These are phyloP conservation scores for Sphagnum tenellum DNA, from an alignment of 225 moss, liverwort and hornwort species.

Conservation along the genomic window DNA sequence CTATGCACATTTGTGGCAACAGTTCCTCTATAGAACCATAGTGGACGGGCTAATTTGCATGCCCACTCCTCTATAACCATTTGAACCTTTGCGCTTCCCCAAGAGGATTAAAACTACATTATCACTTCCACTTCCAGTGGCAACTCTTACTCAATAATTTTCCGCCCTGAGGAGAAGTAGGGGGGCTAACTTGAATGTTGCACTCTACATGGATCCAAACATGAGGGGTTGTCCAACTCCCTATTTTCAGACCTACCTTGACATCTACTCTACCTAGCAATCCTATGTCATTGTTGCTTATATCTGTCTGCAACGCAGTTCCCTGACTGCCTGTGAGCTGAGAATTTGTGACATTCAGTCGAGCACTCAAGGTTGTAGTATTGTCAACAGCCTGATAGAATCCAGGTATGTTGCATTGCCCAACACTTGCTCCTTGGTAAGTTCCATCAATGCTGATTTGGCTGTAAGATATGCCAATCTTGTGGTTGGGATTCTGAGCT, in stretches of 20 bases:
- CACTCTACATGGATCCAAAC: conserved; percentile 44
- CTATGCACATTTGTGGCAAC: too few species aligned
- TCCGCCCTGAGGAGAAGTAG: conserved; percentile 32
- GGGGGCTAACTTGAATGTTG: conserved; percentile 31
- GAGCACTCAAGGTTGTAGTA: conserved; percentile 17
- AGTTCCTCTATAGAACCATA: too few species aligned
- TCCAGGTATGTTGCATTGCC: conserved; percentile 16
- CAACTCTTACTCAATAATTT: conserved; percentile 32
- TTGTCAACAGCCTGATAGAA: conserved; percentile 30
- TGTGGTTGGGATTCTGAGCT: conserved; percentile 30
- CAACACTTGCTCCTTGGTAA: conserved; percentile 21
- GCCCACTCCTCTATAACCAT: too few species aligned
- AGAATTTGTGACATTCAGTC: conserved; percentile 17
- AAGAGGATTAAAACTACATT: too few species aligned
- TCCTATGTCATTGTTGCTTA: conserved; percentile 20
- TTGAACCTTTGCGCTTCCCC: too few species aligned
- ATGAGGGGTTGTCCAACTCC: conserved; percentile 28
- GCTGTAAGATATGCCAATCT: conserved; percentile 39
- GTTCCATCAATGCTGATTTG: conserved; percentile 20
- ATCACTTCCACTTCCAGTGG: conserved; percentile 42
- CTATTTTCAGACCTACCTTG: conserved; percentile 25
- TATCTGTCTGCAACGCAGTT: conserved; percentile 12
- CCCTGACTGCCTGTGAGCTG: conserved; percentile 23
- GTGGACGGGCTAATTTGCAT: too few species aligned
- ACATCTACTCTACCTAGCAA: conserved; percentile 28